Base-by-base conservation (phyloP, 2,329 filamentous ascomycete species). In the Aspergillus terreus region DNA sequence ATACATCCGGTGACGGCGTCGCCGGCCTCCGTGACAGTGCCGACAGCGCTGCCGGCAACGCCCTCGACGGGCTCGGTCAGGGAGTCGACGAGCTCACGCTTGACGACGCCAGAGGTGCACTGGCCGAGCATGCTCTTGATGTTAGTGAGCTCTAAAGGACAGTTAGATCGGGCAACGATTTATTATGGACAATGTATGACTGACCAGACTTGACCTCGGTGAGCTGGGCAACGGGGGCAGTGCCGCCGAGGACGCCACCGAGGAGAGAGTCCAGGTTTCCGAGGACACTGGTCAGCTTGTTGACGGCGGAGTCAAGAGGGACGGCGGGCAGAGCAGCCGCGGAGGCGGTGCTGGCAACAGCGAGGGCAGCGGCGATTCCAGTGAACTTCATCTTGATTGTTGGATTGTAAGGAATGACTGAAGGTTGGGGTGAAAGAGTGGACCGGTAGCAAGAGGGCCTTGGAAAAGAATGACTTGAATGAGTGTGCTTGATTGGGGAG, bases 331-430 rank as follows among this genome's bases (percentile, higher is more conserved):
- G 53, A 41, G 64, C 65, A 32, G 60, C 61, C 27, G 66, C 60
- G 36, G 62, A 64, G 43, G 61, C 62, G 53, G 61, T 51, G 55
- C 66, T 57, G 49, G 62, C 63, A 47, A 70, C 40, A 40, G 66
- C 66, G 23, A 71, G 56, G 33, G 67, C 63, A 48, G 64, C 49
- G 38, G 63, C 44, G 47, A 71, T 57, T 60, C 64, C 64, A 57
- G 65, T 64, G 63, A 71, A 65, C 65, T 70, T 71, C 69, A 71
- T 71, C 53, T 40, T 68, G 52, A 51, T 51, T 46, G 44, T 58
- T 50, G 44, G 36, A 41, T 40, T 50, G 42, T 52, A 64, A 64
- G 51, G 58, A 67, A 54, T 59, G 63, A 62, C 53, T 59, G 44
- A 23, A 38, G 15, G 50, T 49, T 47, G 44, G 27, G 32, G 36